phyloP scores from a whole-genome alignment of 2,329 filamentous ascomycete species.

The Fusarium sp. region DNA sequence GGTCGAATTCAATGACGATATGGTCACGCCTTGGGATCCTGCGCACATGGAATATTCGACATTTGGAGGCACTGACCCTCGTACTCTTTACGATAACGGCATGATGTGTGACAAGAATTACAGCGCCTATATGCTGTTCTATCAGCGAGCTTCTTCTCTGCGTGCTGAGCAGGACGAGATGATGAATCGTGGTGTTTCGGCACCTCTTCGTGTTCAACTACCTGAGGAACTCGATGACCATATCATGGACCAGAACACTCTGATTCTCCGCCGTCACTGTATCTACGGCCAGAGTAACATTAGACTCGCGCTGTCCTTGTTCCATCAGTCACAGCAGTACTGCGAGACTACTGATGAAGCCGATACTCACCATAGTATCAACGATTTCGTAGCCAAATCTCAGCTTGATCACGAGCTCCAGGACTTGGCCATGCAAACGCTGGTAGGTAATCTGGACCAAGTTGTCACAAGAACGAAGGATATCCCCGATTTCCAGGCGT shows the following conservation, averaged over 20 bases:
- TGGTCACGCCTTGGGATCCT: conserved; percentile 81
- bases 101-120: conserved; percentile 74
- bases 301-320: conserved; percentile 72
- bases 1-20: conserved; percentile 96
- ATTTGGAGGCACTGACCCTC: conserved; percentile 78
- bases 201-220: conserved; percentile 59
- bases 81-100: conserved; percentile 61
- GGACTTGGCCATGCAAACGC: conserved; percentile 65
- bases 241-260: conserved; percentile 79
- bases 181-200: conserved; percentile 46
- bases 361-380: conserved; percentile 9
- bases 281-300: conserved; percentile 80
- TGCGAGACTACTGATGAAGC: conserved; percentile 46
- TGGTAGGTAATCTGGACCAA: conserved; percentile 78
- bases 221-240: conserved; percentile 63
- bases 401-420: conserved; percentile 53
- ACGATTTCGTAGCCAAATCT: conserved; percentile 16
- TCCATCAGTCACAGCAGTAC: conserved; percentile 67
- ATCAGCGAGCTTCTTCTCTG: conserved; percentile 81
- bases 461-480: conserved; percentile 80
- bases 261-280: conserved; percentile 81
- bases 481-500: conserved; percentile 69
- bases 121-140: conserved; percentile 99
- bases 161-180: conserved; percentile 64
- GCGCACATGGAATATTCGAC: conserved; percentile 79